A percentile compares a stretch with the other conserved stretches of the same genome.
Evolutionary conservation across 2,329 filamentous ascomycete genomes (phyloP).

Genomic region (Juglanconis oblonga): DNA sequence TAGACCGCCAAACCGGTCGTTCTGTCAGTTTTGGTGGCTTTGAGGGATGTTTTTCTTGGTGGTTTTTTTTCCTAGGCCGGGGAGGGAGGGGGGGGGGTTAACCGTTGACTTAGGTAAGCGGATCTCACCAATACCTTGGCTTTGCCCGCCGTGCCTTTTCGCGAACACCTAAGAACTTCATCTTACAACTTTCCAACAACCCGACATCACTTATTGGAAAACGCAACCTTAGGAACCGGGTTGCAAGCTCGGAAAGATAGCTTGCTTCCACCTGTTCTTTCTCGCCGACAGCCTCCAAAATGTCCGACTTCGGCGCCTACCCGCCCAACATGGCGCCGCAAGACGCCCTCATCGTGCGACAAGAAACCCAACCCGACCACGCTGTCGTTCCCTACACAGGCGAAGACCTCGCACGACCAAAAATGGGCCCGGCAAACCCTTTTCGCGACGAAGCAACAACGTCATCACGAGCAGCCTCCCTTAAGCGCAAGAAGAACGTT

Average conservation of each 20-base stretch:
- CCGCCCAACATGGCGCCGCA: constrained; percentile 65
- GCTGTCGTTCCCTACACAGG: constrained; percentile 66
- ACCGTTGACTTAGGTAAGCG: neutral
- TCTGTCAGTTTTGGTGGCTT: too few species aligned
- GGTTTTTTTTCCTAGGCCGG: neutral
- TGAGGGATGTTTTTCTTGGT: neutral
- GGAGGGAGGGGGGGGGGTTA: neutral
- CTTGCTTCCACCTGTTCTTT: too few species aligned
- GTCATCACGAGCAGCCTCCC: constrained; percentile 26
- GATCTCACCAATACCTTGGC: neutral
- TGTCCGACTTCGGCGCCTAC: constrained; percentile 62
- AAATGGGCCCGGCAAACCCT: constrained; percentile 70
- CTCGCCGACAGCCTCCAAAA: constrained; percentile 28
- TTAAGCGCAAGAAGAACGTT: constrained; percentile 73
- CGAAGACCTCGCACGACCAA: constrained; percentile 65
- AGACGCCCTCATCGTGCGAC: constrained; percentile 60
- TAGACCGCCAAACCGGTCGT: too few species aligned
- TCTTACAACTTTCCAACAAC: neutral
- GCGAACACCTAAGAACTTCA: neutral
- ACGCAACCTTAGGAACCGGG: too few species aligned
- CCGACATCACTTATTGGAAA: too few species aligned
- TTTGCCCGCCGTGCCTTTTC: neutral
- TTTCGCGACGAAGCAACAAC: constrained; percentile 59
- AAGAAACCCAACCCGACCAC: constrained; percentile 54
- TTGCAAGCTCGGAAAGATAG: neutral